A percentile compares a stretch with the other conserved stretches of the same genome.
Conservation (phyloP, 2,329 filamentous ascomycete genomes). For the Exophiala dermatitidis region DNA sequence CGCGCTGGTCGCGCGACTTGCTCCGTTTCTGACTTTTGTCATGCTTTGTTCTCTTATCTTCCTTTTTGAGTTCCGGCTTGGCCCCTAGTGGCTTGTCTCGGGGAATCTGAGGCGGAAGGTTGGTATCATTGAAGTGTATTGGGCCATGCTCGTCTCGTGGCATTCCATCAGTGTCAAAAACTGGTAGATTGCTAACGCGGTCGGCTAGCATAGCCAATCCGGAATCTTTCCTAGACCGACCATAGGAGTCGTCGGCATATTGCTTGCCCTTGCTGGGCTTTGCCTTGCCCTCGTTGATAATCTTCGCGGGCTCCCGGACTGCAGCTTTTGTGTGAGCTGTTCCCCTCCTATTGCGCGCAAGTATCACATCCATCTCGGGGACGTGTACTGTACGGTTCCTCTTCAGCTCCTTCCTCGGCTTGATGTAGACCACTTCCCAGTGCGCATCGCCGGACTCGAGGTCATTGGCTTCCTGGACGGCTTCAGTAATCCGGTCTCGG, state of each 20-base stretch:
- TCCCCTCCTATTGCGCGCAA: constrained; percentile 8
- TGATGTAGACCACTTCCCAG: constrained; percentile 22
- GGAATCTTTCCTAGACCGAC: constrained; percentile 17
- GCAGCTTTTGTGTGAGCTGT: constrained; percentile 9
- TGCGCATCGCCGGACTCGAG: constrained; percentile 13
- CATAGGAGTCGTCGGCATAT: constrained; percentile 11
- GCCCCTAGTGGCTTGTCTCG: constrained; percentile 23
- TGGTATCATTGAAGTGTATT: constrained; percentile 18
- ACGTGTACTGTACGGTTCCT: constrained; percentile 11
- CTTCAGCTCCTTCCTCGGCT: constrained; percentile 11
- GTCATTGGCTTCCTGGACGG: constrained; percentile 12
- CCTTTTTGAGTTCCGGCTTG: constrained; percentile 15
- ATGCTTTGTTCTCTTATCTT: constrained; percentile 16
- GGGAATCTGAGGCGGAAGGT: constrained; percentile 23
- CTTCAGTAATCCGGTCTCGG: constrained; percentile 14
- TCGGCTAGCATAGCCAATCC: constrained; percentile 20
- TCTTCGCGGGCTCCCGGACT: constrained; percentile 8
- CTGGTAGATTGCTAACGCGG: constrained; percentile 17
- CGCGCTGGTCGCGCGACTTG: constrained; percentile 13
- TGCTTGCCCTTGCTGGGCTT: constrained; percentile 7
- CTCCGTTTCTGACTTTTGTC: constrained; percentile 13
- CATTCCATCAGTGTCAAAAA: constrained; percentile 21
- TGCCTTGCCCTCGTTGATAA: constrained; percentile 2
- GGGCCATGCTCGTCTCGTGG: constrained; percentile 21
- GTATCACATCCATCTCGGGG: constrained; percentile 22